These are phyloP conservation scores for Chrysanthemum lavandulifolium DNA, from an alignment of 129 eudicot species.

Conservation along the genomic window DNA sequence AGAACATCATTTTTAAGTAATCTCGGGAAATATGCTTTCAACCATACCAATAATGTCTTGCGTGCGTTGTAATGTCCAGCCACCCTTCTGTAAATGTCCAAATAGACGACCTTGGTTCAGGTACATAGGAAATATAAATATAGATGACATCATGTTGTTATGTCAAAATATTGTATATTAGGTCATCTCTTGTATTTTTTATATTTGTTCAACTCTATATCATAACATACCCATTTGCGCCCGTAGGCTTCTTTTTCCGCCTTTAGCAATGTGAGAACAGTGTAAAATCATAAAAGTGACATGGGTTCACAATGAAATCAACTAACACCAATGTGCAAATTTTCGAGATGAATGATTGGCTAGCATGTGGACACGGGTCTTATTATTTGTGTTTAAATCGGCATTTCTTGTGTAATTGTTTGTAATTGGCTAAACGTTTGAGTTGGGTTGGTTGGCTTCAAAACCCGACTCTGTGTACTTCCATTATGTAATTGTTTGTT, in stretches of 20 bases:
- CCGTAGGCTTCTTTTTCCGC: conserved; percentile 20
- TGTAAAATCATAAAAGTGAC: conserved; percentile 22
- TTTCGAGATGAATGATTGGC: background rate
- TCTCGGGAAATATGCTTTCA: conserved; percentile 8
- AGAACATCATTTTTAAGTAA: background rate
- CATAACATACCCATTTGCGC: background rate
- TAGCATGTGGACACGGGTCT: background rate
- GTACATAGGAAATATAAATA: conserved; percentile 27
- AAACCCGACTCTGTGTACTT: no score
- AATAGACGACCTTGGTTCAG: conserved; percentile 20
- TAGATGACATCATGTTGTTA: conserved; percentile 13
- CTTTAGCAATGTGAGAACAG: conserved; percentile 22
- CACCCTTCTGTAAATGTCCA: conserved; percentile 30
- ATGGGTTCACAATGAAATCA: conserved; percentile 8
- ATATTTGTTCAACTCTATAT: conserved; percentile 1
- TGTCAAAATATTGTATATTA: conserved; percentile 15
- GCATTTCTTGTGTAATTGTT: no score
- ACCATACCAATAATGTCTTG: conserved; percentile 25
- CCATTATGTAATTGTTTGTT: no score
- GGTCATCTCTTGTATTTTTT: background rate
- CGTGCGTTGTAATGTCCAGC: conserved; percentile 12
- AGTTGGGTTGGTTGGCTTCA: no score
- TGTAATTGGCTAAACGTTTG: no score
- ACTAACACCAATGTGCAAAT: background rate
- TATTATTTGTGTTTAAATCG: background rate